Base-by-base conservation (phyloP, 768 basidiomycete genomes). In the Russula ochroleuca region DNA sequence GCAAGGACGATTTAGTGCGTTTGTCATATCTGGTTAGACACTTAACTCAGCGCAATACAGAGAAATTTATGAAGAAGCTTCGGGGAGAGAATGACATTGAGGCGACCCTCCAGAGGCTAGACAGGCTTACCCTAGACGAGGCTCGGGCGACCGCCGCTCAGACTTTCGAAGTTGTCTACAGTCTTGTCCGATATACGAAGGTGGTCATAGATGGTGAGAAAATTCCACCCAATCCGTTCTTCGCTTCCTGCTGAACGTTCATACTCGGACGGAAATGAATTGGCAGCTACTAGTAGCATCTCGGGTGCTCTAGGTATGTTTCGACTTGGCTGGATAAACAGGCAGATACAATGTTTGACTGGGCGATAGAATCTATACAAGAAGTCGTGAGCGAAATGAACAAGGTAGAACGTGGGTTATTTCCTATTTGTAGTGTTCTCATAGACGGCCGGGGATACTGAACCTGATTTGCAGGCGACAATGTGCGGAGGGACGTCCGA, bases 41-140 rank as follows among this genome's bases (percentile, higher is more conserved):
- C n/a, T 35, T 33, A 1, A 9, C 47, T 62, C 10, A 57, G 23
- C 2, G 1, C n/a, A 14, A 17, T 1, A 15, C 33, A 62, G 61
- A 55, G 45, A 62, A 62, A 48, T 48, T 62, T 3, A 25, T 40
- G 5, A 55, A 37, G 45, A 55, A 54, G 45, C 19, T 62, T 10
- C 25, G 55, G 3, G 61, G 61, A 48, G 52, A 62, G 8, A 62
- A 54, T 14, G 61, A 55, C 2, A 54, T 62, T 6, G 43, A 55
- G 8, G 45, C 35, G 0, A 19, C 28, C 2, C 23, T 55, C 19
- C 11, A 40, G 35, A 55, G 53, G 35, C 23, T 62, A 1, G 37
- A 49, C 15, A 48, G 38, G 17, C 61, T 57, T n/a, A 56, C 54
- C 6, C n/a, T 40, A 9, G 61, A 62, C 7, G 61, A 62, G 31